These are phyloP conservation scores for Dactylellina sp. DNA, from an alignment of 2,329 filamentous ascomycete species.

Conservation along the genomic window DNA sequence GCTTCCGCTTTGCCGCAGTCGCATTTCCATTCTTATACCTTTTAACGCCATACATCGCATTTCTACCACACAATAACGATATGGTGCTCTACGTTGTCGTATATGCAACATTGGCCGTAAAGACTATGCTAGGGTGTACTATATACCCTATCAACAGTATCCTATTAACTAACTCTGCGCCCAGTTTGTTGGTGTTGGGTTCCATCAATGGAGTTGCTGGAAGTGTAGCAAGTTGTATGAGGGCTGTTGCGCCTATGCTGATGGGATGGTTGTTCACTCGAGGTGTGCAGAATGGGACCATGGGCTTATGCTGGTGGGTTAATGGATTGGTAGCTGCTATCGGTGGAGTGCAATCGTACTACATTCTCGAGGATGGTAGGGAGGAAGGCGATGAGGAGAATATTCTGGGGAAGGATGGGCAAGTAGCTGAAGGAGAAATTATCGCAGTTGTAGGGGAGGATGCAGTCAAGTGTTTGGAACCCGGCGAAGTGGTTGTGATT, in stretches of 20 bases:
- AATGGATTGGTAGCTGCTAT: constrained; percentile 79
- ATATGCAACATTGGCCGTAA: constrained; percentile 83
- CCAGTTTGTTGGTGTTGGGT: constrained; percentile 84
- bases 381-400: constrained; percentile 46
- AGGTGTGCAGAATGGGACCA: constrained; percentile 82
- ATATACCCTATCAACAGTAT: constrained; percentile 92
- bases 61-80: constrained; percentile 78
- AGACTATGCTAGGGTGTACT: constrained; percentile 91
- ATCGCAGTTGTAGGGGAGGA: constrained; percentile 35
- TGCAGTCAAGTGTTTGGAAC: constrained; percentile 31
- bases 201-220: constrained; percentile 93
- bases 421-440: constrained; percentile 28
- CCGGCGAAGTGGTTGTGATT: constrained; percentile 56
- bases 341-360: constrained; percentile 71
- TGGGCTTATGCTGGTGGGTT: constrained; percentile 93
- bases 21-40: constrained; percentile 90
- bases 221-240: constrained; percentile 87
- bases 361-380: constrained; percentile 57
- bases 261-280: constrained; percentile 86
- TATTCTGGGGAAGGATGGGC: constrained; percentile 45
- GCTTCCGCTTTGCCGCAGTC: constrained; percentile 83
- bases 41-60: constrained; percentile 78
- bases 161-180: constrained; percentile 86
- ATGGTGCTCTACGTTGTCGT: constrained; percentile 74
- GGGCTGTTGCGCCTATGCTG: constrained; percentile 87